phyloP scores from a whole-genome alignment of 2,329 filamentous ascomycete genomes.

The Botrytis galanthina region DNA sequence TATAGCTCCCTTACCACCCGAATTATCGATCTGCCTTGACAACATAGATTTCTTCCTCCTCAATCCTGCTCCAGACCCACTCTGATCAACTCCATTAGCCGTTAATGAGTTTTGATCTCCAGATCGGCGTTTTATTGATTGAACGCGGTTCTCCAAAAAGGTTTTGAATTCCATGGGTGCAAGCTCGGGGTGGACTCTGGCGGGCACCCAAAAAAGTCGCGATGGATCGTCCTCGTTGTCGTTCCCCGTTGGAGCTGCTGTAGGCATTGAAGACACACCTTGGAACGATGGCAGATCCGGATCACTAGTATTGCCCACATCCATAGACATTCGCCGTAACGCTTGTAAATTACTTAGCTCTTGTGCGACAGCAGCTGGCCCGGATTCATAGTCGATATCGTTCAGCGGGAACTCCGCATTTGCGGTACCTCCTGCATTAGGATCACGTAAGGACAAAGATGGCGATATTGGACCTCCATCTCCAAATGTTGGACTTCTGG shows the following conservation, averaged over 20 bases:
- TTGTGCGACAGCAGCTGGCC: constrained; percentile 68
- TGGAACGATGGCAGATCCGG: constrained; percentile 75
- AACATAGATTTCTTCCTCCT: constrained; percentile 93
- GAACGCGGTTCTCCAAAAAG: constrained; percentile 89
- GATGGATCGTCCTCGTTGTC: constrained; percentile 87
- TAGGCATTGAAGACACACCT: constrained; percentile 62
- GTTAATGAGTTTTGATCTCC: constrained; percentile 65
- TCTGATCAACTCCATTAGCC: constrained; percentile 54
- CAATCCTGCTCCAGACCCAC: constrained; percentile 58
- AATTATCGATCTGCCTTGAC: constrained; percentile 82
- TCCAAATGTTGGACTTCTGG: constrained; percentile 35
- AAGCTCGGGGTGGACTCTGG: constrained; percentile 87
- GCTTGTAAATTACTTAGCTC: constrained; percentile 73
- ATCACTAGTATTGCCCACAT: constrained; percentile 61
- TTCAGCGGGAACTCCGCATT: constrained; percentile 64
- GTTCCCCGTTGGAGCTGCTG: constrained; percentile 67
- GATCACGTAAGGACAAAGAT: constrained; percentile 41
- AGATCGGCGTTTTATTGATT: constrained; percentile 82
- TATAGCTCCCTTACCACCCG: constrained; percentile 53
- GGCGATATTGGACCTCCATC: constrained; percentile 41
- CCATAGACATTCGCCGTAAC: constrained; percentile 75
- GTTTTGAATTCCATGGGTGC: constrained; percentile 96
- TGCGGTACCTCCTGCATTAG: constrained; percentile 49
- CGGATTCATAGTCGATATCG: constrained; percentile 72
- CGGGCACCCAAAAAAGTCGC: constrained; percentile 91